Conservation (phyloP, 2,329 filamentous ascomycete species). For the Sarocladium kiliense region DNA sequence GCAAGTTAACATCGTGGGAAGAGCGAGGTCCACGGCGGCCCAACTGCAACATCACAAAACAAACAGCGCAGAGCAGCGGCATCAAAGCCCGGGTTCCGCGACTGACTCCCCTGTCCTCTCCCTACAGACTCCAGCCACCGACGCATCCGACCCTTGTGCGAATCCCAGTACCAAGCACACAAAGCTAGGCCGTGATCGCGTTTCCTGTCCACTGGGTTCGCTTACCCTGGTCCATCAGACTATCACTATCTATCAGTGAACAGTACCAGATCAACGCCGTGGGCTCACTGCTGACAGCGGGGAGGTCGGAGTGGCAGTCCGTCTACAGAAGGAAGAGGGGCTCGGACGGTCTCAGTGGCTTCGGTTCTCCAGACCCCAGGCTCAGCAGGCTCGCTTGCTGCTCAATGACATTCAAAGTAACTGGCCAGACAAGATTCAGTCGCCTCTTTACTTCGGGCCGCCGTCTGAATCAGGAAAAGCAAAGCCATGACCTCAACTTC, state of each 20-base stretch:
- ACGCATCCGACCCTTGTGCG: background rate
- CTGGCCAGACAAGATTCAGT: background rate
- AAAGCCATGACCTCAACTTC: background rate
- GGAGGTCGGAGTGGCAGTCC: background rate
- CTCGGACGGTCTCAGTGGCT: background rate
- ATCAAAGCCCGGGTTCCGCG: background rate
- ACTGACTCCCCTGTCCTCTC: background rate
- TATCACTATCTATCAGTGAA: background rate
- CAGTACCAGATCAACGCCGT: too few species aligned
- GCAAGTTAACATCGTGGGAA: background rate
- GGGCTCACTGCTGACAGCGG: background rate
- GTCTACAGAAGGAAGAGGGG: too few species aligned
- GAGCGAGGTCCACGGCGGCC: background rate
- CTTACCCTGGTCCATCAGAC: background rate
- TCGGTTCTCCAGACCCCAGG: background rate
- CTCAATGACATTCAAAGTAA: background rate
- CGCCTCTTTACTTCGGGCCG: background rate
- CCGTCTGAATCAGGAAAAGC: conserved; percentile 1
- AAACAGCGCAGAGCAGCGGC: background rate
- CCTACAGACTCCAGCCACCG: background rate
- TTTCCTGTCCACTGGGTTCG: background rate
- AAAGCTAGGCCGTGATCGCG: background rate
- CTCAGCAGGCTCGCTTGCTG: too few species aligned
- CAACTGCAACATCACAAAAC: background rate
- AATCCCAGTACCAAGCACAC: background rate